Evolutionary conservation across 2,329 filamentous ascomycete genomes (phyloP).

Genomic region (Botryotinia calthae): DNA sequence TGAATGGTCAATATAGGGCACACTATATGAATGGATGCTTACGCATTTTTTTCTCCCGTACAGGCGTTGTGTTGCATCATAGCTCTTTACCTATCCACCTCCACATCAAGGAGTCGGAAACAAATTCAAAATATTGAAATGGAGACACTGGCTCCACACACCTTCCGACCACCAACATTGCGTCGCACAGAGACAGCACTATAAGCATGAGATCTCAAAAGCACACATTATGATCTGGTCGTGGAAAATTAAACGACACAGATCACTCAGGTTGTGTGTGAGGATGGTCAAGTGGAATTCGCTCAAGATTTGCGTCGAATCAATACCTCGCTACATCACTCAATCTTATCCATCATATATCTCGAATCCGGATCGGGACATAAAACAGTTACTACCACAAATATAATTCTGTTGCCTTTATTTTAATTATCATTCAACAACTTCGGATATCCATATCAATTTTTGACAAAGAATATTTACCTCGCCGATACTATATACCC

Average conservation of each 20-base stretch:
- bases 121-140: background rate
- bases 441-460: background rate
- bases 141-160: background rate
- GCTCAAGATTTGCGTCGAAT: constrained; percentile 24
- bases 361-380: constrained; percentile 11
- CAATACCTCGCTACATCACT: constrained; percentile 28
- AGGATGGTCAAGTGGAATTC: constrained; percentile 28
- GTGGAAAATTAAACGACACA: constrained; percentile 25
- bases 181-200: background rate
- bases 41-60: constrained; percentile 28
- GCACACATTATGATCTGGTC: background rate
- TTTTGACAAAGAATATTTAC: background rate
- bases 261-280: constrained; percentile 28
- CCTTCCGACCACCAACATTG: background rate
- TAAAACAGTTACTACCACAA: constrained; percentile 33
- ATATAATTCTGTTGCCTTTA: background rate
- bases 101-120: background rate
- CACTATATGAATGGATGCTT: constrained; percentile 32
- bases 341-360: constrained; percentile 12
- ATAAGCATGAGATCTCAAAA: background rate
- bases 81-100: constrained; percentile 24
- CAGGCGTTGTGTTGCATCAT: constrained; percentile 32
- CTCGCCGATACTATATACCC: background rate
- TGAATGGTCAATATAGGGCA: background rate
- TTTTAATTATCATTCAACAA: background rate